A percentile compares a stretch with the other conserved stretches of the same genome.
phyloP scores from a whole-genome alignment of 345 rosid genomes.

The Acer yangbiense region DNA sequence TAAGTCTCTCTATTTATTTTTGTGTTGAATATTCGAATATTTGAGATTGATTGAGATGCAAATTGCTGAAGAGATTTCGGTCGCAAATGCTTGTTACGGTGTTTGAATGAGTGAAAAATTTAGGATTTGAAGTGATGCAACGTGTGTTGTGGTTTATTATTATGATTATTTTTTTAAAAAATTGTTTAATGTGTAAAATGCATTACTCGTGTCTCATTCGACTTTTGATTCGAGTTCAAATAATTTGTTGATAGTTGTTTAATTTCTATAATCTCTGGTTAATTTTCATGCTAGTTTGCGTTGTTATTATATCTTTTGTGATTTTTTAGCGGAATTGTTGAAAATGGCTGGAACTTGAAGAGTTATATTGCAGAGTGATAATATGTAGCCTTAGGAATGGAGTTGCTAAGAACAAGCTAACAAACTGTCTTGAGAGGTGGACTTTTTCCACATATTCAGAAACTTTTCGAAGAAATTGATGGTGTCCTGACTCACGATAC shows the following conservation, averaged over 20 bases:
- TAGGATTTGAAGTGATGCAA: neutral
- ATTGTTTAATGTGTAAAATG: no score
- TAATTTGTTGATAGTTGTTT: neutral
- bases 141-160: neutral
- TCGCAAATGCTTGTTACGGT: neutral
- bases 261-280: neutral
- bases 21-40: neutral
- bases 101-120: neutral
- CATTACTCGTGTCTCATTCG: neutral
- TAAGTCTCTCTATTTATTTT: constrained; percentile 23
- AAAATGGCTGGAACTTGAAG: neutral
- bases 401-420: no score
- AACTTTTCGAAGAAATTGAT: no score
- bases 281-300: neutral
- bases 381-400: neutral
- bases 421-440: no score
- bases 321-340: neutral
- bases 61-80: neutral
- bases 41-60: constrained; percentile 4
- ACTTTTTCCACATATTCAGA: no score
- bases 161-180: neutral
- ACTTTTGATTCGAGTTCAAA: constrained; percentile 5
- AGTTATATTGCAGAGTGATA: neutral
- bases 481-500: neutral
- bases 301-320: neutral